These are phyloP conservation scores for Dianthus caryophyllus DNA, from an alignment of 148 eudicot genomes.

Conservation along the genomic window DNA sequence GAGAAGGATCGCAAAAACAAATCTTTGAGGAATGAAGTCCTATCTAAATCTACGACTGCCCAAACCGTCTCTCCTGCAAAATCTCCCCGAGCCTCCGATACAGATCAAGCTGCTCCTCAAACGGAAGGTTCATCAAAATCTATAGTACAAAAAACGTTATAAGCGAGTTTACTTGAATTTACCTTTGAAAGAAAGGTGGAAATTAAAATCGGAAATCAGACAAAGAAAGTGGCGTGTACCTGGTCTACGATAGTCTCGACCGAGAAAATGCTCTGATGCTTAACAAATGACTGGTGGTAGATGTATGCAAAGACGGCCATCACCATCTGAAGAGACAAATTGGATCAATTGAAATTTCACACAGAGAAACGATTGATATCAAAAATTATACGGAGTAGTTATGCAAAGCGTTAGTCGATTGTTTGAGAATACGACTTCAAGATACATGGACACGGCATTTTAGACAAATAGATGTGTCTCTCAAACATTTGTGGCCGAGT, in stretches of 20 bases:
- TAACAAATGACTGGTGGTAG: slow-evolving; percentile 52
- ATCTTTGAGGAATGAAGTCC: slow-evolving; percentile 16
- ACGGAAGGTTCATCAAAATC: slow-evolving; percentile 55
- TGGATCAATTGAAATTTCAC: not conserved
- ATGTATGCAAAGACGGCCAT: slow-evolving; percentile 57
- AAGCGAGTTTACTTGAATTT: not conserved
- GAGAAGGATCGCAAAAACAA: not conserved
- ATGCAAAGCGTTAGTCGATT: no score
- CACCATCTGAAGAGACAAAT: slow-evolving; percentile 36
- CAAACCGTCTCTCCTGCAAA: slow-evolving; percentile 39
- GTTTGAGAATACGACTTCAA: no score
- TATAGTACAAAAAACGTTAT: slow-evolving; percentile 22
- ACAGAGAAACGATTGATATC: not conserved
- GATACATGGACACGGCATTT: no score
- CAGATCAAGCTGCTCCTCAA: slow-evolving; percentile 57
- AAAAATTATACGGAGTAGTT: no score
- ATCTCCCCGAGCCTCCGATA: slow-evolving; percentile 44
- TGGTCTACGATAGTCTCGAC: slow-evolving; percentile 44
- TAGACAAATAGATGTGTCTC: no score
- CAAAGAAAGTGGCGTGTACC: slow-evolving; percentile 21
- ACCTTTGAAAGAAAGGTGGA: not conserved
- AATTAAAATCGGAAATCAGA: not conserved
- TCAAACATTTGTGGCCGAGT: no score
- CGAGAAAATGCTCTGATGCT: slow-evolving; percentile 34
- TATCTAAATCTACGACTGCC: slow-evolving; percentile 13